Conservation (phyloP, 768 basidiomycete genomes). For the Rhizopogon roseolus region DNA sequence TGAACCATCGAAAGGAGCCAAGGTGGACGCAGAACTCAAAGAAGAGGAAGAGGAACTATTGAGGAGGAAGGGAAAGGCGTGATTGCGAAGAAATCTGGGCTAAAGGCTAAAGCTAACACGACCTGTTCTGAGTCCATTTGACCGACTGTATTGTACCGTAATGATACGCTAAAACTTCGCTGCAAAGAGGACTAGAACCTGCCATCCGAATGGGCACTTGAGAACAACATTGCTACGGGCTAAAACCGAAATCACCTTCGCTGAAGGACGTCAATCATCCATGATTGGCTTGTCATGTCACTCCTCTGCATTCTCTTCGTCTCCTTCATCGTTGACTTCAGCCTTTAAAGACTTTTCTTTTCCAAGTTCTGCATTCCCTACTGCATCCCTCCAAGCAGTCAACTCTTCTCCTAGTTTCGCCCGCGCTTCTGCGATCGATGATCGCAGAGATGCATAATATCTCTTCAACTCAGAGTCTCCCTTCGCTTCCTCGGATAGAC, state of each 20-base stretch:
- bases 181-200: background rate
- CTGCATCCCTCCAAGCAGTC: constrained; percentile 70
- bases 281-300: background rate
- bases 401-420: constrained; percentile 59
- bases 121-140: background rate
- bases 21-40: constrained; percentile 54
- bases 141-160: background rate
- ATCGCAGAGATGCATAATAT: constrained; percentile 50
- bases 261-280: background rate
- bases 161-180: background rate
- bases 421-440: constrained; percentile 47
- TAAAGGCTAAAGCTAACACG: background rate
- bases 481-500: constrained; percentile 3
- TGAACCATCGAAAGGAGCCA: constrained; percentile 52
- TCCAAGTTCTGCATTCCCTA: constrained; percentile 56
- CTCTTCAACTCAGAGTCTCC: constrained; percentile 1
- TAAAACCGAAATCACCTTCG: background rate
- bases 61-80: constrained; percentile 37
- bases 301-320: constrained; percentile 35
- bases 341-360: constrained; percentile 49
- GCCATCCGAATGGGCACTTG: background rate
- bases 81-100: background rate
- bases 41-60: constrained; percentile 46
- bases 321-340: constrained; percentile 42
- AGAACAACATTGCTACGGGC: background rate